Conservation (phyloP, 1,284 basidiomycete species). For the Fomitopsis betulina region DNA sequence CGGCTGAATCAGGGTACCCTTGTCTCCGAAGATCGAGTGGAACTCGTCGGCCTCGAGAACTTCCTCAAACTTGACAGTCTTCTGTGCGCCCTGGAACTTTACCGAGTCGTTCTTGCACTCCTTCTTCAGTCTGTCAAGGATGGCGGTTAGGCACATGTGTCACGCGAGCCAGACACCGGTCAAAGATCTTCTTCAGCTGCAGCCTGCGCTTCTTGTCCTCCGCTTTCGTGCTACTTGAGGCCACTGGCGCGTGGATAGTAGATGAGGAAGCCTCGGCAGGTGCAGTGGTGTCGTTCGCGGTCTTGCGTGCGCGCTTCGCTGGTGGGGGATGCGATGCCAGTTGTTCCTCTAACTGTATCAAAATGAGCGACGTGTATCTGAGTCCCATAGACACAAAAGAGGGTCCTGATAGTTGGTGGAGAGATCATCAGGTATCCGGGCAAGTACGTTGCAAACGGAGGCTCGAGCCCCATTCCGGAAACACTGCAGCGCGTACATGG, state of each 20-base stretch:
- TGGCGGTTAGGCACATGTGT: neutral
- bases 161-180: constrained; percentile 19
- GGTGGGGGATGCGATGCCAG: constrained; percentile 19
- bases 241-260: constrained; percentile 6
- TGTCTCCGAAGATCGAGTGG: constrained; percentile 32
- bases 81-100: constrained; percentile 34
- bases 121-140: constrained; percentile 31
- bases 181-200: constrained; percentile 36
- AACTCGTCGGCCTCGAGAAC: constrained; percentile 33
- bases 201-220: constrained; percentile 37
- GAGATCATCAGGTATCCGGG: too few relatives aligned
- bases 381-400: too few relatives aligned
- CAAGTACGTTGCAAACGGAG: too few relatives aligned
- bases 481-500: too few relatives aligned
- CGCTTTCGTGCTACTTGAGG: constrained; percentile 21
- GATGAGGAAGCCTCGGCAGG: constrained; percentile 12
- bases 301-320: constrained; percentile 18
- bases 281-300: constrained; percentile 25
- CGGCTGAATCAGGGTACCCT: constrained; percentile 17
- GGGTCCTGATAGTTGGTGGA: too few relatives aligned
- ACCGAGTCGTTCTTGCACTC: constrained; percentile 33
- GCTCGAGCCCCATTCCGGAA: too few relatives aligned
- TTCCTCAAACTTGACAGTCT: constrained; percentile 20
- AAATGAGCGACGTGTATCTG: neutral
- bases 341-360: constrained; percentile 33